A percentile compares a stretch with the other conserved stretches of the same genome.
Evolutionary conservation across 371 early-diverging fungal species (phyloP).

Genomic region (Mucor mucedo): DNA sequence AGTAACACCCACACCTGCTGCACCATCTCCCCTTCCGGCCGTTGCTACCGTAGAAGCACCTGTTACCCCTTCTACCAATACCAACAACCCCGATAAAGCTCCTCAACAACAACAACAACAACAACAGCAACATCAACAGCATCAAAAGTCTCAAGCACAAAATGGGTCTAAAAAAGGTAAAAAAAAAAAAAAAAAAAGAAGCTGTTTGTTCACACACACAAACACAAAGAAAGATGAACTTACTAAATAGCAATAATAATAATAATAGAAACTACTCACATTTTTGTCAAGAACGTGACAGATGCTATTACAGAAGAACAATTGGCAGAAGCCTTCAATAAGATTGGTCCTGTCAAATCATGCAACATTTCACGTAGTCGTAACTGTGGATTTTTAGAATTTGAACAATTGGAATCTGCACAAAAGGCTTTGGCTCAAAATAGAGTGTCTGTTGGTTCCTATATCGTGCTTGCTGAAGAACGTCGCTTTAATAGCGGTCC

Average conservation of each 20-base stretch:
- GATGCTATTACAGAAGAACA: constrained; percentile 38
- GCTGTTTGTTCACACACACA: too few species aligned
- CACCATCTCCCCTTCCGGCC: neutral
- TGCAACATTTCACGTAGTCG: constrained; percentile 23
- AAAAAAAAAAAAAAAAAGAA: too few species aligned
- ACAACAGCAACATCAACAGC: constrained; percentile 7
- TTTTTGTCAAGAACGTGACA: constrained; percentile 47
- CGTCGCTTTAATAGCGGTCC: constrained; percentile 33
- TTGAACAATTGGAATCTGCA: constrained; percentile 37
- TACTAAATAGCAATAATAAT: neutral
- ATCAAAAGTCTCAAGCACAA: constrained; percentile 17
- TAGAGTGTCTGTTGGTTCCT: constrained; percentile 29
- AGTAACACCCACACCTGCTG: constrained; percentile 1
- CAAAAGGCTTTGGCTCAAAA: constrained; percentile 51
- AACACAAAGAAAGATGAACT: too few species aligned
- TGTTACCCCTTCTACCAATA: neutral
- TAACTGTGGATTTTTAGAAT: constrained; percentile 47
- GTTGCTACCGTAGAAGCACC: constrained; percentile 4
- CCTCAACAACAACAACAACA: constrained; percentile 15
- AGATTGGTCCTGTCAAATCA: constrained; percentile 45
- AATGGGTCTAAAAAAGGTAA: constrained; percentile 12
- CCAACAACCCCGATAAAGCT: neutral
- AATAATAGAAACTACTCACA: constrained; percentile 30
- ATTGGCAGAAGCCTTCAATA: constrained; percentile 40
- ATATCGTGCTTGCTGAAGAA: constrained; percentile 45